Evolutionary conservation across 2,329 filamentous ascomycete genomes (phyloP), one percentile per base, ranked within the genome.

Genomic region (Neofusicoccum parvum): DNA sequence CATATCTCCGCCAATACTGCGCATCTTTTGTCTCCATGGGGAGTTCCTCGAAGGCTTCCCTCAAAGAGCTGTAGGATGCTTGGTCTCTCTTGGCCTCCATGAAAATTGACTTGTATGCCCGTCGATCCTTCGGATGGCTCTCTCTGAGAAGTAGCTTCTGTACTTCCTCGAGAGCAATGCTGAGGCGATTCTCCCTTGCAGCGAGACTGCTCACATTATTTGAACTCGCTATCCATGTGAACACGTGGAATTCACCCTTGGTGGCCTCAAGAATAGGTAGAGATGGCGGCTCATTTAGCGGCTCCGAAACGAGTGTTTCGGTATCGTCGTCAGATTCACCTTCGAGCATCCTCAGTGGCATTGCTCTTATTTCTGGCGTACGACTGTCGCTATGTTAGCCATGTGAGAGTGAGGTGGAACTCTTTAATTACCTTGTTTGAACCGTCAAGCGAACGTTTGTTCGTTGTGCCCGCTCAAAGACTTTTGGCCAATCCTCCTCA

Each of bases 91-190:
- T 46, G 2, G 39, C 56, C 41, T 60, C 56, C 9, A 48, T 36
- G 41, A 48, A 60, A 37, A 43, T 17, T 7, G 43, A 15, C 37
- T 20, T 60, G 56, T 60, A 60, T 14, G 17, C 56, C n/a, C 37
- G 46, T n/a, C 56, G 43, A 48, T 60, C 56, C 20, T 23, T 36
- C 2, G 56, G 56, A 17, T 60, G 43, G 41, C 56, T 60, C 15
- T 60, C 56, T 15, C 15, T 46, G 12, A 60, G 41, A 15, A 60
- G 17, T 3, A 60, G 56, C 17, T 48, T 60, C 10, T 60, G 56
- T 9, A 60, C 56, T n/a, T 60, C 56, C 37, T 60, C 41, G 20
- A 60, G 7, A 11, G 56, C 56, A 7, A n/a, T 48, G 5, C 9
- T 17, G 15, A 60, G 32, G 17, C 41, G 41, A 6, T 34, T 23